Percentiles rank a stretch among this genome's conserved stretches.
phyloP scores from a whole-genome alignment of 495 filamentous ascomycete genomes.

The Cudoniella acicularis region DNA sequence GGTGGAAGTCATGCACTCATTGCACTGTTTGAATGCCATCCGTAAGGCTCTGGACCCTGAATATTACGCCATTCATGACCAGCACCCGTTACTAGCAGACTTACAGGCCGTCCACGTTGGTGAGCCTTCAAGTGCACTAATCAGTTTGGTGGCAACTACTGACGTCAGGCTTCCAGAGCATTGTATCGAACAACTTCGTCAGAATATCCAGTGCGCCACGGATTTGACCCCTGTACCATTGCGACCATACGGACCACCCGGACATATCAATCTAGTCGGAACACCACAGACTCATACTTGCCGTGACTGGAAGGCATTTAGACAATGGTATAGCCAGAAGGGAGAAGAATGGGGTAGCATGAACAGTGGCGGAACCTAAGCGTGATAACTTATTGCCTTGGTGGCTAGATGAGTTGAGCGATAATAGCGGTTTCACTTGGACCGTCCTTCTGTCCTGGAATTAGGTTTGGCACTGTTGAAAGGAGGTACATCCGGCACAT shows the following conservation, averaged over 20 bases:
- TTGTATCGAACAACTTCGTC: conserved; percentile 19
- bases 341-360: conserved; percentile 5
- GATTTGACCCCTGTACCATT: conserved; percentile 9
- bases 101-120: conserved; percentile 3
- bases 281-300: conserved; percentile 15
- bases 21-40: conserved; percentile 22
- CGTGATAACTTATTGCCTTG: too few species aligned
- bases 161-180: conserved; percentile 13
- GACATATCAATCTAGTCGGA: conserved; percentile 5
- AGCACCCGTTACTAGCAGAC: not conserved
- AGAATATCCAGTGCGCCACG: conserved; percentile 17
- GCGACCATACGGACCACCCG: conserved; percentile 4
- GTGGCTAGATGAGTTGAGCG: too few species aligned
- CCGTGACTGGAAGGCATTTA: conserved; percentile 12
- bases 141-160: too few species aligned
- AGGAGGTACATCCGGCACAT: too few species aligned
- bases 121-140: not conserved
- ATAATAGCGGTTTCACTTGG: too few species aligned
- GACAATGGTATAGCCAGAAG: conserved; percentile 16
- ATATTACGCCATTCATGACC: conserved; percentile 11
- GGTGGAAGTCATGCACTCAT: conserved; percentile 24
- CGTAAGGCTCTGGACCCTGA: conserved; percentile 16
- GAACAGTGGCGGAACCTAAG: conserved; percentile 2
- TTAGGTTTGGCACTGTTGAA: too few species aligned
- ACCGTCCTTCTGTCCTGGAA: too few species aligned